phyloP scores from a whole-genome alignment of 139 green algal species.

The Raphidocelis subcapitata region DNA sequence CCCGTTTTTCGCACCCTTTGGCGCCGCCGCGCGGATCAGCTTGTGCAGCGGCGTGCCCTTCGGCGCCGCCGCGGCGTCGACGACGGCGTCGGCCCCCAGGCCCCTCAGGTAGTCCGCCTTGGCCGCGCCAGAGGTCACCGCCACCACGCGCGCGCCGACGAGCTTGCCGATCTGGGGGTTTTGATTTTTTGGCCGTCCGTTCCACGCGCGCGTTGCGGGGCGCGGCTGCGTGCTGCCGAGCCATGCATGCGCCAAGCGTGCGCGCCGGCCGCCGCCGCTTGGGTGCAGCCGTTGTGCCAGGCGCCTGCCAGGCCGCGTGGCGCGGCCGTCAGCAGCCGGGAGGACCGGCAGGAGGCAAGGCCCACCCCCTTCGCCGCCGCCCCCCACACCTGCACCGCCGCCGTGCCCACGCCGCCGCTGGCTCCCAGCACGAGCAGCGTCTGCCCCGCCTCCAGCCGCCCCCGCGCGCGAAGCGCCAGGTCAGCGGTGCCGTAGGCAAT shows the following conservation, averaged over 20 bases:
- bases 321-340: no score
- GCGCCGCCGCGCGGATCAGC: conserved; percentile 27
- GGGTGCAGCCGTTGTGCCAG: no score
- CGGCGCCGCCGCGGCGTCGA: conserved; percentile 27
- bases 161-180: conserved; percentile 40
- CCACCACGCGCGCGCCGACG: conserved; percentile 71
- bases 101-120: conserved; percentile 42
- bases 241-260: no score
- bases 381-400: conserved; percentile 70
- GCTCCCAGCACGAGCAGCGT: conserved; percentile 84
- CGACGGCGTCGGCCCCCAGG: conserved; percentile 29
- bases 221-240: no score
- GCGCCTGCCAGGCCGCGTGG: no score
- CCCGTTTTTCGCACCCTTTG: conserved; percentile 41
- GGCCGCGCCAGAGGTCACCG: conserved; percentile 46
- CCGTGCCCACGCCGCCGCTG: conserved; percentile 81
- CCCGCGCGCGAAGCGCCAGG: conserved; percentile 71
- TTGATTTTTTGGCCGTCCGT: no score
- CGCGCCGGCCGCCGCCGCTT: no score
- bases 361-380: neutral
- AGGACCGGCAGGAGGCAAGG: no score
- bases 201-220: no score
- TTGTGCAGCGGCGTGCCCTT: conserved; percentile 32
- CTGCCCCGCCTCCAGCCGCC: conserved; percentile 67
- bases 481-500: conserved; percentile 88